Evolutionary conservation across 108 stramenopile species (phyloP), one percentile per base, ranked within the genome.

Genomic region (Cylindrotheca fusiformis): DNA sequence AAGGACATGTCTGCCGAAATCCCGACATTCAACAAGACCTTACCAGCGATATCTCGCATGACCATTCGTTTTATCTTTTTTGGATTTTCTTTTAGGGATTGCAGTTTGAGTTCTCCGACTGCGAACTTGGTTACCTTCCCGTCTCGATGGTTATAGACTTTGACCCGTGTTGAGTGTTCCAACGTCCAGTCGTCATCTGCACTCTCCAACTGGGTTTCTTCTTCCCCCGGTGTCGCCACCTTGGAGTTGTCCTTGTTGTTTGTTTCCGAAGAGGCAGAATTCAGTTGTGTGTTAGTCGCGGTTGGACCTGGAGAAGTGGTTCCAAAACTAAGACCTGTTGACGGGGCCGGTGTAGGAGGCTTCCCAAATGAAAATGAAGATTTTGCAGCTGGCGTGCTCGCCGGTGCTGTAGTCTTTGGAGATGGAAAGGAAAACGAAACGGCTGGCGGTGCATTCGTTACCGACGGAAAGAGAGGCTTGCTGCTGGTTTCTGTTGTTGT

Each of bases 101-200:
- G 63, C 22, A 63, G 21, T 32, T 33, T 52, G 23, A 63, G 8
- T 1, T 18, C 5, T 0, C 51, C 50, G 0, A 10, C 24, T n/a
- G 63, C 63, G 41, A 63, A 63, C 19, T 36, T 24, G 10, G 18
- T 63, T 14, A 18, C 23, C 20, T 1, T 2, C 1, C 22, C 26
- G 0, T 32, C 52, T 22, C 22, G 31, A 33, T 52, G 14, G 19
- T 46, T 29, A 41, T 63, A 63, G 51, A 48, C 63, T 24, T 49
- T 31, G 2, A 63, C 50, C 23, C 52, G 52, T 50, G 48, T 49
- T 1, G 50, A 49, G 20, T 29, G 36, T 23, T 53, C 0, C 23
- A 32, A n/a, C n/a, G 31, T 28, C 63, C 63, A 63, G 32, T 52
- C 63, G 55, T 20, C 51, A 52, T 63, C 63, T 14, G 63, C 63